Base-by-base conservation (phyloP, 2,329 filamentous ascomycete genomes). In the Penicillium sp. region DNA sequence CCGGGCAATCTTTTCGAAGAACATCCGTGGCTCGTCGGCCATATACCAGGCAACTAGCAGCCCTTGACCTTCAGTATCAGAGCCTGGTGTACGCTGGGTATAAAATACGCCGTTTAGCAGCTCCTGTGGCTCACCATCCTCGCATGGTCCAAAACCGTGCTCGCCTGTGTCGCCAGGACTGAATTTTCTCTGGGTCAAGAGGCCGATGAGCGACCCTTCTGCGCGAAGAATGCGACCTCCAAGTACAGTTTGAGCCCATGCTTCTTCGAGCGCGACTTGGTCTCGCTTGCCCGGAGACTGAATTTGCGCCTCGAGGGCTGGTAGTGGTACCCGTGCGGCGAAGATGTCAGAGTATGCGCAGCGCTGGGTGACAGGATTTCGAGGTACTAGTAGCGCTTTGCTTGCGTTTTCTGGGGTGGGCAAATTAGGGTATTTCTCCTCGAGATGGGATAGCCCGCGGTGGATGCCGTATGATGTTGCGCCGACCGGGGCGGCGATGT, bases 271-370 rank as follows among this genome's bases (percentile, higher is more conserved):
- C 3, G 54, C 38, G 40, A 16, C 28, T 33, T 51, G 56, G 33
- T 55, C 22, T 43, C 10, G 35, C 11, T 33, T 43, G 11, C 19
- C 38, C 2, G 38, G 14, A n/a, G 38, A 8, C 38, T 30, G 61
- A 7, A 59, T 55, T 6, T 57, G 59, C 14, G 57, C 40, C 46
- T 65, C 38, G 0, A 73, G 63, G 16, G 62, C 57, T 30, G 42
- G 22, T 1, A 72, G 46, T 0, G 66, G 70, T 6, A 73, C 61
- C 1, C 62, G 63, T 7, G 70, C 68, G 0, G 68, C 55, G 54
- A 68, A 74, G 53, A 72, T 60, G 19, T 75, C 70, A 25, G 68
- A 57, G n/a, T 70, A 66, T 14, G 70, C 59, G 53, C 63, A 67
- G 48, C 60, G 65, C 45, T 71, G 70, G 1, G 58, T 68, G 5